These are phyloP conservation scores for Turnera subulata DNA, from an alignment of 345 rosid species.

Conservation along the genomic window DNA sequence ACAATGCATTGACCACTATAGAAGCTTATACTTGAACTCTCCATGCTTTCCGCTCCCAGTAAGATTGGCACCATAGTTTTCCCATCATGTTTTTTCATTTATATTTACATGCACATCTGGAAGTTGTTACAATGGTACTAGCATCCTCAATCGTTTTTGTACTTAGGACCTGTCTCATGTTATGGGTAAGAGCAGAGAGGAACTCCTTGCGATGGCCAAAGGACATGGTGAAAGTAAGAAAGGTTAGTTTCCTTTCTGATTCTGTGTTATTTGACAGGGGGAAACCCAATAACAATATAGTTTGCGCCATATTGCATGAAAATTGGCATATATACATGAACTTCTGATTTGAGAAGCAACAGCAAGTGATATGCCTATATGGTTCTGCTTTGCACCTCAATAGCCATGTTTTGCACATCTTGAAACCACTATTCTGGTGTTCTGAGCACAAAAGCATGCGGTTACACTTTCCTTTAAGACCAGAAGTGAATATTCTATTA, in stretches of 20 bases:
- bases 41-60: slow-evolving; percentile 85
- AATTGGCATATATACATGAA: neutral
- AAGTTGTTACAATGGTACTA: neutral
- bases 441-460: neutral
- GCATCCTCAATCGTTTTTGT: slow-evolving; percentile 13
- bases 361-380: neutral
- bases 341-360: neutral
- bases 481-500: neutral
- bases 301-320: neutral
- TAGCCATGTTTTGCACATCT: neutral
- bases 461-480: neutral
- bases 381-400: neutral
- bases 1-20: slow-evolving; percentile 73
- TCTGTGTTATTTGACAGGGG: neutral
- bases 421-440: neutral
- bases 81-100: neutral
- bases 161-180: slow-evolving; percentile 80
- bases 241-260: slow-evolving; percentile 38
- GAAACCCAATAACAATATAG: neutral
- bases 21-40: slow-evolving; percentile 75
- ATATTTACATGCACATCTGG: slow-evolving; percentile 1
- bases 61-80: slow-evolving; percentile 21
- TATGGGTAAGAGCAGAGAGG: slow-evolving; percentile 82
- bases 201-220: slow-evolving; percentile 89
- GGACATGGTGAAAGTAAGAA: slow-evolving; percentile 37